A percentile compares a stretch with the other conserved stretches of the same genome.
phyloP scores from a whole-genome alignment of 2,329 filamentous ascomycete genomes.

The Metarhizium anisopliae region DNA sequence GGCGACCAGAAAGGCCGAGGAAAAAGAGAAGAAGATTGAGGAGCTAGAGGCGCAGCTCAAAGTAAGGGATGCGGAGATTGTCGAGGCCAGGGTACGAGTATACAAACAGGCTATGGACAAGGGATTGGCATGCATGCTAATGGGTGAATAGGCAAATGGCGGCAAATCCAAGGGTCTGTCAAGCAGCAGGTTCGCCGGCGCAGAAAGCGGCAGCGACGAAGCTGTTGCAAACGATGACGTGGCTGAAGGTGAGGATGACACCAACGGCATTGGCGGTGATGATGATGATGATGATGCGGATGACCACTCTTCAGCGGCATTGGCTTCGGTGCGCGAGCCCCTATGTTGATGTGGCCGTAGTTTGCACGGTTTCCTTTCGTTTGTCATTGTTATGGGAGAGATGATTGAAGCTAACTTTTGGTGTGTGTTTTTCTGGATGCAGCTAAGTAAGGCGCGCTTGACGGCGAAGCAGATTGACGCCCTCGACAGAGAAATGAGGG shows the following conservation, averaged over 20 bases:
- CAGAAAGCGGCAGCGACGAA: conserved; percentile 25
- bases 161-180: conserved; percentile 41
- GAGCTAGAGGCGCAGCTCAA: conserved; percentile 47
- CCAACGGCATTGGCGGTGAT: conserved; percentile 45
- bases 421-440: not conserved
- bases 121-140: not conserved
- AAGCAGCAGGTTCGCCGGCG: conserved; percentile 43
- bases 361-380: conserved; percentile 13
- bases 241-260: conserved; percentile 50
- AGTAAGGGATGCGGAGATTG: conserved; percentile 56
- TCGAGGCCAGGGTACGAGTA: conserved; percentile 44
- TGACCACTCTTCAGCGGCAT: conserved; percentile 55
- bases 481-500: conserved; percentile 47
- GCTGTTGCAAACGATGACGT: conserved; percentile 25
- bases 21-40: conserved; percentile 37
- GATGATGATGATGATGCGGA: conserved; percentile 23
- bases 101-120: not conserved
- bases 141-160: conserved; percentile 31
- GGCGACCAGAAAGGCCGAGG: conserved; percentile 34
- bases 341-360: conserved; percentile 31
- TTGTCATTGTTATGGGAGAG: not conserved
- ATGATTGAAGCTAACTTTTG: conserved; percentile 9
- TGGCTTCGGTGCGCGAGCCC: conserved; percentile 57
- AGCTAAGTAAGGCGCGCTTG: conserved; percentile 37
- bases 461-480: conserved; percentile 41